Conservation (phyloP, 345 rosid species). For the Melaleuca alternifolia region DNA sequence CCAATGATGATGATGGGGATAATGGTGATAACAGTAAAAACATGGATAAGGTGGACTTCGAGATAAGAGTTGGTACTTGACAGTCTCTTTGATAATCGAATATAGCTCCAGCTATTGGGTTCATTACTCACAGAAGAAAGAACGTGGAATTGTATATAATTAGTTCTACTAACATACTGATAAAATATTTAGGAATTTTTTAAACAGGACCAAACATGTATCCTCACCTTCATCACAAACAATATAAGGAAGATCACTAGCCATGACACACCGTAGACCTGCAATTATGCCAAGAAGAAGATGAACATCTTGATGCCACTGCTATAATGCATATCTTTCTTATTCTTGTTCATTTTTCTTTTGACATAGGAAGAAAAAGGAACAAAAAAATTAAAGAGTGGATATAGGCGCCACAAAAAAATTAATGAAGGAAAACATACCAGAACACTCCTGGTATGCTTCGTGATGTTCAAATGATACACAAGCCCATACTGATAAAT, state of each 20-base stretch:
- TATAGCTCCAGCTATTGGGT: not conserved
- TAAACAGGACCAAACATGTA: not conserved
- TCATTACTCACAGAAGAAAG: not conserved
- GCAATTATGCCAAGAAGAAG: not conserved
- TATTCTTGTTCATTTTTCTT: too few species aligned
- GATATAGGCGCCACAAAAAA: not conserved
- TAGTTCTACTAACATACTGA: not conserved
- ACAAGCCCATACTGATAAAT: conserved; percentile 96
- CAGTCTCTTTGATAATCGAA: not conserved
- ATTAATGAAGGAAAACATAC: conserved; percentile 21
- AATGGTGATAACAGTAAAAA: not conserved
- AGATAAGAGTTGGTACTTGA: not conserved
- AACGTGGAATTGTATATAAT: not conserved
- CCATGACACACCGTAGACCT: conserved; percentile 97
- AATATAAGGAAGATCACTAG: conserved; percentile 77
- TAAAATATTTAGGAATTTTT: not conserved
- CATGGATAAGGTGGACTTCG: not conserved
- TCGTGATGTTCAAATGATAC: conserved; percentile 64
- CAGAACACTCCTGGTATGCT: conserved; percentile 46
- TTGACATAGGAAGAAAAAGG: not conserved
- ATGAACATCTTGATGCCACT: not conserved
- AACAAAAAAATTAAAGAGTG: not conserved
- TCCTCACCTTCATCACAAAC: conserved; percentile 92
- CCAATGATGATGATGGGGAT: not conserved
- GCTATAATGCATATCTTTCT: not conserved